Percentiles rank a stretch among this genome's conserved stretches.
These are phyloP conservation scores for Hypoxylon subgilvum DNA, from an alignment of 495 filamentous ascomycete genomes.

Conservation along the genomic window DNA sequence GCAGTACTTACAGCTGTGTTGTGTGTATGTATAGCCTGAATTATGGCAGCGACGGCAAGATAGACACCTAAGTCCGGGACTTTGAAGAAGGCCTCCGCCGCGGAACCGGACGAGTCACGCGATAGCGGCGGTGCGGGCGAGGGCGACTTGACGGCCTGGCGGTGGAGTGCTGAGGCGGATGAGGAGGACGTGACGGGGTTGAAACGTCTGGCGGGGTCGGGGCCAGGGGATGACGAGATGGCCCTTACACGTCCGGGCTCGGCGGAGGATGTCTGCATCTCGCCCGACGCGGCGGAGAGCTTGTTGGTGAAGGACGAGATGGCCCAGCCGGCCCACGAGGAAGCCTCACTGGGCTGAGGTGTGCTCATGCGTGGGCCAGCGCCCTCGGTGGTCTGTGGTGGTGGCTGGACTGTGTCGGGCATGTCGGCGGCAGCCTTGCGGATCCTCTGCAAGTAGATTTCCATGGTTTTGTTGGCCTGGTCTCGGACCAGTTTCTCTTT, in stretches of 20 bases:
- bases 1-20: too few relatives aligned
- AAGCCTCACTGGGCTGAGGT: constrained; percentile 62
- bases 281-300: constrained; percentile 77
- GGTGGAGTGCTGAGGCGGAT: constrained; percentile 58
- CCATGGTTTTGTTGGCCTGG: constrained; percentile 88
- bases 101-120: constrained; percentile 51
- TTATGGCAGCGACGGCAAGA: too few relatives aligned
- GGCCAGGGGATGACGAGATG: constrained; percentile 22
- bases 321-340: constrained; percentile 92
- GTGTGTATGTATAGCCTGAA: too few relatives aligned
- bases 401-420: constrained; percentile 74
- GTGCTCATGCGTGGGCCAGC: constrained; percentile 75
- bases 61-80: too few relatives aligned
- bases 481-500: constrained; percentile 92
- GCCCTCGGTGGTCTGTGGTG: constrained; percentile 53
- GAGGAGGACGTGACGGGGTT: constrained; percentile 44
- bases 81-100: constrained; percentile 52
- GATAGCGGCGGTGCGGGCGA: constrained; percentile 48
- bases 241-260: neutral
- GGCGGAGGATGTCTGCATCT: constrained; percentile 65
- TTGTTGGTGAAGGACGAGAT: constrained; percentile 99
- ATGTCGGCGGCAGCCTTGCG: constrained; percentile 76
- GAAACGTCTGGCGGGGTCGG: constrained; percentile 30
- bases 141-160: constrained; percentile 59
- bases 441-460: constrained; percentile 84